These are phyloP conservation scores for Microthlaspi erraticum DNA, from an alignment of 345 rosid genomes.

Conservation along the genomic window DNA sequence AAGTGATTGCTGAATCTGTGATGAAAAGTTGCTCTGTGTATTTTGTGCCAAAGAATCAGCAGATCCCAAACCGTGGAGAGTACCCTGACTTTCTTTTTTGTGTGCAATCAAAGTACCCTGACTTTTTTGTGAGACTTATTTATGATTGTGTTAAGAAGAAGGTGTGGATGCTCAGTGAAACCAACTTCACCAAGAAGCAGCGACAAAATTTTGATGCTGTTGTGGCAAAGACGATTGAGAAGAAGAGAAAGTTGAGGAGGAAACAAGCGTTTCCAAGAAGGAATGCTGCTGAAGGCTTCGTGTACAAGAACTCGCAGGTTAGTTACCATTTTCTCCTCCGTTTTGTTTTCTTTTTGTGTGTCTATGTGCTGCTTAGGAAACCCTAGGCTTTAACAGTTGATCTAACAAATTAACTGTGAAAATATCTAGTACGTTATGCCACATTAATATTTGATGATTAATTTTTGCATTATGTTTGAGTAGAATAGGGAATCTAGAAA, in stretches of 20 bases:
- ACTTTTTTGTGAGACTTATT: constrained; percentile 75
- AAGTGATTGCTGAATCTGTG: constrained; percentile 84
- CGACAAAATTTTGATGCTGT: constrained; percentile 58
- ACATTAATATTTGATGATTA: not conserved
- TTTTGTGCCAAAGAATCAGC: constrained; percentile 76
- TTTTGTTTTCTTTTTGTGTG: too few species aligned
- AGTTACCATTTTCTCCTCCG: constrained; percentile 38
- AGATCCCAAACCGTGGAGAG: constrained; percentile 61
- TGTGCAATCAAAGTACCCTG: too few species aligned
- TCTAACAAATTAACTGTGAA: too few species aligned
- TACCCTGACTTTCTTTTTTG: constrained; percentile 78
- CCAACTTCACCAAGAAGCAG: constrained; percentile 49
- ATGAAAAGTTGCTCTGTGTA: constrained; percentile 79
- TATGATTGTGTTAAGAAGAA: constrained; percentile 57
- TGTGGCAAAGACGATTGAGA: constrained; percentile 58
- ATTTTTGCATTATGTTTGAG: not conserved
- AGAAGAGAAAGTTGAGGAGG: constrained; percentile 21
- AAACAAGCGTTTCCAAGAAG: too few species aligned
- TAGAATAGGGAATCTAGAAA: too few species aligned
- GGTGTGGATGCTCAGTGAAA: constrained; percentile 53
- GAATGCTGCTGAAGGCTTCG: too few species aligned
- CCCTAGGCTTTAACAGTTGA: too few species aligned
- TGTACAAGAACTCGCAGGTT: not conserved
- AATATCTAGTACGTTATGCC: not conserved
- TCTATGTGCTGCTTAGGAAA: not conserved